Evolutionary conservation across 2,329 filamentous ascomycete species (phyloP), one percentile per base, ranked within the genome.

Genomic region (Gyromitra esculenta): DNA sequence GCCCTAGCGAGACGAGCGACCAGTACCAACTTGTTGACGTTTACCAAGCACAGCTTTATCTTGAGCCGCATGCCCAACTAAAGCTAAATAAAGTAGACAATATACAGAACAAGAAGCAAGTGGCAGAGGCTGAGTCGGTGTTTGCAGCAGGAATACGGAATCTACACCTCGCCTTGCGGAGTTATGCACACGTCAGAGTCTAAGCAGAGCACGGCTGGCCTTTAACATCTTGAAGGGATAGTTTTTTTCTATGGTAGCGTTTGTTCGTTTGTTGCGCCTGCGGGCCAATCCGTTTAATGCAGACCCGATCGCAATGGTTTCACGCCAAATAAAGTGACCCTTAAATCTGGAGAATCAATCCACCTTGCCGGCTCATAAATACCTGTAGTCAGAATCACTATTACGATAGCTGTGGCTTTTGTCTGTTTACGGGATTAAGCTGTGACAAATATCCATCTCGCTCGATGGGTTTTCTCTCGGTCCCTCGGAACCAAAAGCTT

Each of bases 221-320:
- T 45, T 41, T n/a, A 35, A 39, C 31, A 25, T 21, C 31, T 31
- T 31, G 25, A 31, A 31, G 2, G 25, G 25, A 31, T 31, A 4
- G 25, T 31, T 31, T 31, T 31, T 45, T 45, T 15, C 3, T 15
- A 45, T 11, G 41, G 41, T 8, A 45, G 41, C 41, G 11, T 11
- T 15, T 15, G 41, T 11, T 15, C 15, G 41, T 11, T 15, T 45
- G 41, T 45, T 11, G 25, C 13, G 8, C 25, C 9, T 11, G 18
- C 3, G 18, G 18, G 18, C 21, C 13, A 21, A 21, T 37, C 45
- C 41, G 15, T 41, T 37, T 11, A 59, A 50, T 69, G 56, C 56
- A 37, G 56, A 43, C 39, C 43, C 54, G 66, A 62, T 62, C 31
- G 31, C 31, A 45, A 37, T 7, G 52, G 54, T 69, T 69, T 68